These are phyloP conservation scores for Porphyrellus cyaneotinctus DNA, from an alignment of 768 basidiomycete genomes.

Conservation along the genomic window DNA sequence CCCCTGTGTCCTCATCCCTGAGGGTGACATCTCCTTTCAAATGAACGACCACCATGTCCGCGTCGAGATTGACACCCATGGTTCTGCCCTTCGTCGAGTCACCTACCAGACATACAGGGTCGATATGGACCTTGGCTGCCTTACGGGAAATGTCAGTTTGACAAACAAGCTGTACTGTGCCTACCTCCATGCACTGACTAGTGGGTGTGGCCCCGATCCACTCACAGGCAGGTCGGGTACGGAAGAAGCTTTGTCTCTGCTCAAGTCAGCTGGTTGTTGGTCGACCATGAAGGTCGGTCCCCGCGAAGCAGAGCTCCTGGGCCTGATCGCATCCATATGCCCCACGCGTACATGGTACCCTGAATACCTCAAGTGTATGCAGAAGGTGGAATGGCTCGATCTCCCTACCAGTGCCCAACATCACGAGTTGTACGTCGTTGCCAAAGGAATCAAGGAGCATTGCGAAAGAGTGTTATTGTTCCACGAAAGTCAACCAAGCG, in stretches of 20 bases:
- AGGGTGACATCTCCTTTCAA: slow-evolving; percentile 25
- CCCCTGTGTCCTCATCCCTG: slow-evolving; percentile 37
- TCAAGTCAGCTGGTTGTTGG: slow-evolving; percentile 35
- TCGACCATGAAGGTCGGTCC: slow-evolving; percentile 38
- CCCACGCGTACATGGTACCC: slow-evolving; percentile 40
- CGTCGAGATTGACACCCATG: slow-evolving; percentile 8
- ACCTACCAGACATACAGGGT: slow-evolving; percentile 30
- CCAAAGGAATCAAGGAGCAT: slow-evolving; percentile 30
- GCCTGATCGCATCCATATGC: slow-evolving; percentile 31
- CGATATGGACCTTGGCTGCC: slow-evolving; percentile 30
- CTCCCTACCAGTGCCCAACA: slow-evolving; percentile 30
- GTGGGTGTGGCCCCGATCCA: slow-evolving; percentile 40
- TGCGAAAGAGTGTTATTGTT: slow-evolving; percentile 15
- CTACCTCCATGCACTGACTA: slow-evolving; percentile 46
- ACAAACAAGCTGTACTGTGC: slow-evolving; percentile 34
- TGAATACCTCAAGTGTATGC: slow-evolving; percentile 35
- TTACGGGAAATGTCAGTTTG: slow-evolving; percentile 26
- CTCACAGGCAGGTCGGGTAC: slow-evolving; percentile 42
- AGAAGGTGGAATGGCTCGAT: slow-evolving; percentile 33
- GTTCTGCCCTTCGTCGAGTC: background rate
- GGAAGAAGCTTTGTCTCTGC: slow-evolving; percentile 39
- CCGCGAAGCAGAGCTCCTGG: slow-evolving; percentile 32
- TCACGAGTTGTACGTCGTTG: slow-evolving; percentile 23
- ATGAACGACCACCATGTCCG: slow-evolving; percentile 15
- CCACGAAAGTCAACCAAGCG: background rate